Percentiles rank a stretch among this genome's conserved stretches.
phyloP scores from a whole-genome alignment of 768 basidiomycete species.

The Saitozyma podzolica region DNA sequence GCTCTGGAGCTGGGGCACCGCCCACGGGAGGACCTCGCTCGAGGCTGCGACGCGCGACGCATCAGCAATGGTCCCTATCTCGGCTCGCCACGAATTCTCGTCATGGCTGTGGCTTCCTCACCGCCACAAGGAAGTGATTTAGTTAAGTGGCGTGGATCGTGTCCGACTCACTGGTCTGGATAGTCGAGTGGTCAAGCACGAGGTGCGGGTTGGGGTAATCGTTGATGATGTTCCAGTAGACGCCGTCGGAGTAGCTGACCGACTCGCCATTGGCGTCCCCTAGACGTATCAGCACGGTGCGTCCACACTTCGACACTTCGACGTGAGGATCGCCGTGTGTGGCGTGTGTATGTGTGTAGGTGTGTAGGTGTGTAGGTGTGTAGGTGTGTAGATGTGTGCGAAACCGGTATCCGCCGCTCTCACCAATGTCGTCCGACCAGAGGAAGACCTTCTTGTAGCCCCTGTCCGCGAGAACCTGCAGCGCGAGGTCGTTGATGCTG shows the following conservation, averaged over 20 bases:
- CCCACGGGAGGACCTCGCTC: conserved; percentile 39
- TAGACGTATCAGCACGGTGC: background rate
- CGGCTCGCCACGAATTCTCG: conserved; percentile 1
- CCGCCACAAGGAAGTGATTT: background rate
- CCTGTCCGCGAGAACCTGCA: conserved; percentile 39
- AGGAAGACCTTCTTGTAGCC: conserved; percentile 50
- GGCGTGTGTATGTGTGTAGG: too few species aligned
- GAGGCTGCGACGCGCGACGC: conserved; percentile 15
- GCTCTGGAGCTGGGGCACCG: conserved; percentile 22
- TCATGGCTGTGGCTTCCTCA: background rate
- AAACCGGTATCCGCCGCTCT: background rate
- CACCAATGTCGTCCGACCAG: conserved; percentile 46
- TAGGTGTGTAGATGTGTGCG: too few species aligned
- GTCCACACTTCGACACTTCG: background rate
- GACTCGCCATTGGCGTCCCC: conserved; percentile 36
- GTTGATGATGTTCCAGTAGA: conserved; percentile 28
- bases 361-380: too few species aligned
- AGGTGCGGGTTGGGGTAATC: conserved; percentile 32
- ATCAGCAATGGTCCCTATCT: background rate
- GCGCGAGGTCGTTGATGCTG: conserved; percentile 44
- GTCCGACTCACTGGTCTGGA: conserved; percentile 25
- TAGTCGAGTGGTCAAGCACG: conserved; percentile 40
- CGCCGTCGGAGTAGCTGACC: conserved; percentile 25
- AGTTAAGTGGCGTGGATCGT: background rate
- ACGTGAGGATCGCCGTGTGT: too few species aligned